Evolutionary conservation across 495 filamentous ascomycete species (phyloP).

Genomic region (Penicillium silybi): DNA sequence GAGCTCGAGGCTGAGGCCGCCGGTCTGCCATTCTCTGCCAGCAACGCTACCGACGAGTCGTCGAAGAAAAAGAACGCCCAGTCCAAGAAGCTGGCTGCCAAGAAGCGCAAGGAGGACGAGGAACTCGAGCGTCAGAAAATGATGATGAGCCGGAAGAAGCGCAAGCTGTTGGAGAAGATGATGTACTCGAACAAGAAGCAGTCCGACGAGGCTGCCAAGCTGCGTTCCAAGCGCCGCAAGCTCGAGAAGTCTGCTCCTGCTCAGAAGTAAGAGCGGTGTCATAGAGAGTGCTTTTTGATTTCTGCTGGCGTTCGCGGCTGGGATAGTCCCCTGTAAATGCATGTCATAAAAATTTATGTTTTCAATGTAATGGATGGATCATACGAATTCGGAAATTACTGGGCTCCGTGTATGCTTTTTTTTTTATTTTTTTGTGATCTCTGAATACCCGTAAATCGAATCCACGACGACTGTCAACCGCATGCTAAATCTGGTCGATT

Average conservation of each 20-base stretch:
- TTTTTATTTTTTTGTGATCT: no score
- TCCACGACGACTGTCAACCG: no score
- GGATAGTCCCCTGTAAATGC: constrained; percentile 27
- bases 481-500: background rate
- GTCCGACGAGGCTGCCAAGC: constrained; percentile 66
- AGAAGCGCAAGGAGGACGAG: constrained; percentile 73
- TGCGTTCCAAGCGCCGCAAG: constrained; percentile 84
- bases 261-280: constrained; percentile 23
- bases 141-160: constrained; percentile 90
- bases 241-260: constrained; percentile 60
- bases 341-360: constrained; percentile 21
- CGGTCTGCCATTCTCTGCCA: constrained; percentile 48
- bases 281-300: constrained; percentile 7
- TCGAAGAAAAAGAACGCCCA: constrained; percentile 58
- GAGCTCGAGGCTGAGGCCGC: constrained; percentile 89
- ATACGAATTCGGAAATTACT: background rate
- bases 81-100: constrained; percentile 61
- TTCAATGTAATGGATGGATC: background rate
- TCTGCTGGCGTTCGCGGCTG: constrained; percentile 20
- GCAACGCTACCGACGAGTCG: constrained; percentile 30
- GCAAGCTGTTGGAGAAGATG: constrained; percentile 90
- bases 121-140: constrained; percentile 83
- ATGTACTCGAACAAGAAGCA: constrained; percentile 81
- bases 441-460: no score
- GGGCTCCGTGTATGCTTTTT: background rate